Conservation (phyloP, 306 rosid species). For the Gleditsia sinensis region DNA sequence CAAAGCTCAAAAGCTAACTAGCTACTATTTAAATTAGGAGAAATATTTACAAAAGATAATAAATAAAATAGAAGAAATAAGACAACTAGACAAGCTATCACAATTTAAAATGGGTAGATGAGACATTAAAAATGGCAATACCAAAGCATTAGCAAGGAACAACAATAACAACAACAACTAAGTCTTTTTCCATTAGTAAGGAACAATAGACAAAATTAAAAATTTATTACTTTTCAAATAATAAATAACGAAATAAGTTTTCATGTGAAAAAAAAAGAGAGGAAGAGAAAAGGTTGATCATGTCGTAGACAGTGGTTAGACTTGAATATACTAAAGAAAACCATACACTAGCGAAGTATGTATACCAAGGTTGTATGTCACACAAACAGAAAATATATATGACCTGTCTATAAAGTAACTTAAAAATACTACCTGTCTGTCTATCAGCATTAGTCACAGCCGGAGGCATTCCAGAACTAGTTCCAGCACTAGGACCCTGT, state of each 20-base stretch:
- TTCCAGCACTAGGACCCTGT: constrained; percentile 71
- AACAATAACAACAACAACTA: too few relatives aligned
- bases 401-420: constrained; percentile 7
- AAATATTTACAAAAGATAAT: not conserved
- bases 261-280: not conserved
- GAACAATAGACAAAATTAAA: not conserved
- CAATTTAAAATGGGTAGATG: not conserved
- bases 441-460: constrained; percentile 55
- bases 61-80: not conserved
- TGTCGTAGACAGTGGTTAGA: not conserved
- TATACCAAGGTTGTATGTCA: not conserved
- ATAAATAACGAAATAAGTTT: not conserved
- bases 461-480: constrained; percentile 78
- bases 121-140: not conserved
- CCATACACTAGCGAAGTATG: not conserved
- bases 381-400: not conserved
- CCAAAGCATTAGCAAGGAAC: not conserved
- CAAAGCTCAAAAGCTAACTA: not conserved
- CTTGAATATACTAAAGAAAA: not conserved
- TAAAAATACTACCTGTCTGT: constrained; percentile 55
- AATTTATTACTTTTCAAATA: not conserved
- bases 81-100: not conserved
- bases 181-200: too few relatives aligned
- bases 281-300: not conserved
- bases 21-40: not conserved